These are phyloP conservation scores for Penicillium sp. DNA, from an alignment of 2,329 filamentous ascomycete genomes.

Conservation along the genomic window DNA sequence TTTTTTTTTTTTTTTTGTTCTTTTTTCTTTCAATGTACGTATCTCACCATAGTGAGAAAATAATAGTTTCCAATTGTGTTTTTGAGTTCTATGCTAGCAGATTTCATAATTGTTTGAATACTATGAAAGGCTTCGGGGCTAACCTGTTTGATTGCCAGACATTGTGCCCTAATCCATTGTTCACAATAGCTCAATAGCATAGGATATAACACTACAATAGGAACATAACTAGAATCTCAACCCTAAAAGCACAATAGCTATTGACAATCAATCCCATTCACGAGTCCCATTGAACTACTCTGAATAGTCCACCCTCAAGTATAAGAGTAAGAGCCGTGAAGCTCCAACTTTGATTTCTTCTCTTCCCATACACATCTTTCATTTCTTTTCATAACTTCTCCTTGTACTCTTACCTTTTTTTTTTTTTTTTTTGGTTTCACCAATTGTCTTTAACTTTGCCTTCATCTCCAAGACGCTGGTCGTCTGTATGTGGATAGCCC, in stretches of 20 bases:
- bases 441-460: neutral
- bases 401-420: neutral
- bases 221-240: neutral
- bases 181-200: neutral
- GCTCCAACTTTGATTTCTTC: neutral
- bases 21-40: neutral
- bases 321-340: neutral
- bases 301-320: neutral
- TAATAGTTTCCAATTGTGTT: neutral
- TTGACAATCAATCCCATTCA: neutral
- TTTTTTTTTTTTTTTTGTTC: neutral
- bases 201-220: neutral
- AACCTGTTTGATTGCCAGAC: neutral
- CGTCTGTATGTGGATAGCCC: constrained; percentile 8
- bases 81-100: neutral
- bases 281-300: constrained; percentile 3
- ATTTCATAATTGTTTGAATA: neutral
- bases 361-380: constrained; percentile 1
- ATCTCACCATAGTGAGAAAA: neutral
- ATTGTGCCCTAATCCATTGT: neutral
- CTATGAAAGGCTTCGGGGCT: no score
- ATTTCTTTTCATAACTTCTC: neutral
- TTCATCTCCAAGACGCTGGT: neutral
- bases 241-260: neutral
- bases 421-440: no score